Evolutionary conservation across 495 filamentous ascomycete genomes (phyloP), one percentile per base, ranked within the genome.

Genomic region (Chaetomium cochliodes): DNA sequence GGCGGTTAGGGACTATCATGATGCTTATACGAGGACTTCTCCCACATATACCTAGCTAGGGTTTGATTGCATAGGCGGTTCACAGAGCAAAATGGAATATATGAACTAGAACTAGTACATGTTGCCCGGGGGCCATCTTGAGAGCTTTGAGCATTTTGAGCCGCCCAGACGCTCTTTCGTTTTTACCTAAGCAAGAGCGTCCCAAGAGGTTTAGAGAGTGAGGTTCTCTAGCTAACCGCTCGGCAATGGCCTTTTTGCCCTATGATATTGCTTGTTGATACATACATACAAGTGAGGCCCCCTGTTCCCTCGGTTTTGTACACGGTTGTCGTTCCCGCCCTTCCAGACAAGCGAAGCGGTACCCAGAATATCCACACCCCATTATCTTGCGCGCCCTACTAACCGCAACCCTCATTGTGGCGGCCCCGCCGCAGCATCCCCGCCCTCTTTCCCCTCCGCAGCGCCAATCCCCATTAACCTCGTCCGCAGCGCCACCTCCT

Each of bases 1-100:
- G 94, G 92, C 47, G 92, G 92, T 8, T 93, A 63, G 54, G 22
- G 9, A 23, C 2, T 23, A 20, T 15, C n/a, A 52, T 52, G 1
- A 6, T 20, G 15, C 20, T 41, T 46, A 37, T 26, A 25, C 12
- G 23, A 56, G 37, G 59, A 46, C 49, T 47, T 33, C 4, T 1
- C 37, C 44, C 7, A 80, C 64, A 16, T 53, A 58, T 65, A 52
- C 22, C 28, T 52, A 42, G 8, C 20, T 46, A 55, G 39, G n/a
- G 22, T 39, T 18, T 28, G 28, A 18, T 41, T 25, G 16, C 15
- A 37, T 37, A 12, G 20, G 15, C 25, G 15, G 25, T 18, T 59
- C 16, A 47, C n/a, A 46, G 15, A 49, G 16, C 25, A 49, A 23
- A 30, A 25, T 2, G 33, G 5, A 59, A 33, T 42, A 58, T 47